Base-by-base conservation (phyloP, 306 rosid species). In the Datisca glomerata region DNA sequence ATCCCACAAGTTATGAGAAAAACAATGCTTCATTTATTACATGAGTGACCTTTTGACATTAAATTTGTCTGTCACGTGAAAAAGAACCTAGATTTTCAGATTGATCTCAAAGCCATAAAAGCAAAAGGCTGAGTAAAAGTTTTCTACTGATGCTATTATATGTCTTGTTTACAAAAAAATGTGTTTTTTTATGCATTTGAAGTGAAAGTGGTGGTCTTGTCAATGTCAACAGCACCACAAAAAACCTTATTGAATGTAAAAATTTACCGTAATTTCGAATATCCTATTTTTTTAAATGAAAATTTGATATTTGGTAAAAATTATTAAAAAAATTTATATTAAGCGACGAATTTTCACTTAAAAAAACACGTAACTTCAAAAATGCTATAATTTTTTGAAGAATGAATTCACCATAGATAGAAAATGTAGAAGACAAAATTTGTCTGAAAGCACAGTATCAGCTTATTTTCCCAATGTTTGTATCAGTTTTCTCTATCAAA, bases 401-500 rank as follows among this genome's bases (percentile, higher is more conserved):
- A 31, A 31, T 31, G n/a, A 31, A n/a, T n/a, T n/a, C 58, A 18
- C 54, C 38, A 49, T 38, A 23, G 47, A 54, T 49, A 38, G 37
- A 50, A 51, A 56, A 50, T 45, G 36, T 49, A 46, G 41, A 22
- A 8, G 50, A 51, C 53, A 40, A 8, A 31, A 10, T 51, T 61
- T 61, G 65, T 68, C 60, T 39, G 55, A 50, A 56, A 49, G 40
- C 10, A 55, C 36, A 33, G 35, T 47, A 35, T 45, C 46, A 47
- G 14, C 37, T 36, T 47, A 17, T 21, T 53, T 47, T 37, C 24
- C 24, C 45, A 14, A 24, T 23, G 14, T 36, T 21, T 43, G 35
- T 21, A n/a, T 13, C 27, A 11, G 24, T 6, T 25, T 37, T 13
- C 18, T 11, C 27, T 33, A 5, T 22, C 44, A 8, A 49, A 48